Evolutionary conservation across 1,284 basidiomycete genomes (phyloP).

Genomic region (Rhodotorula sp.): DNA sequence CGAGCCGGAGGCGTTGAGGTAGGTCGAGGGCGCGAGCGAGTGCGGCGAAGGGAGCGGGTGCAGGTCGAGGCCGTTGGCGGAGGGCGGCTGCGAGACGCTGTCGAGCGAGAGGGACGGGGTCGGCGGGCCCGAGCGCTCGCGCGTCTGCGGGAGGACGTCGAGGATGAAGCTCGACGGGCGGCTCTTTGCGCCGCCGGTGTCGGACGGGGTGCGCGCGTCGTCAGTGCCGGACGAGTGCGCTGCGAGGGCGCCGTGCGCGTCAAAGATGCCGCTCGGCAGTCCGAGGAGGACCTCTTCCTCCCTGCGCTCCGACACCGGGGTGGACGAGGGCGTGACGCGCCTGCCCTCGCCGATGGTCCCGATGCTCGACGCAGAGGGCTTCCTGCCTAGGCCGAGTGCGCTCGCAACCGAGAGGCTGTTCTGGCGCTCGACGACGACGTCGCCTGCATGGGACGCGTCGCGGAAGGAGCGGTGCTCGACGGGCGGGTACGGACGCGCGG

Average conservation of each 20-base stretch:
- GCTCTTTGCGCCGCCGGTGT: conserved; percentile 16
- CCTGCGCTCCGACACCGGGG: background rate
- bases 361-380: conserved; percentile 1
- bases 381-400: conserved; percentile 20
- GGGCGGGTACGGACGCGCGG: conserved; percentile 17
- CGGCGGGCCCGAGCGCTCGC: conserved; percentile 23
- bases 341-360: conserved; percentile 34
- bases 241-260: conserved; percentile 9
- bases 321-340: conserved; percentile 5
- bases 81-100: conserved; percentile 21
- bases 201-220: background rate
- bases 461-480: conserved; percentile 31
- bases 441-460: conserved; percentile 22
- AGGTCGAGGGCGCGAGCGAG: conserved; percentile 23
- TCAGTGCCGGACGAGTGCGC: background rate
- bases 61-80: background rate
- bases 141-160: conserved; percentile 35
- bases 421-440: conserved; percentile 22
- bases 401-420: conserved; percentile 6
- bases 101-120: conserved; percentile 35
- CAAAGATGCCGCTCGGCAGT: conserved; percentile 17
- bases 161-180: conserved; percentile 41
- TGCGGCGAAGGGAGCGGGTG: conserved; percentile 23
- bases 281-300: conserved; percentile 20
- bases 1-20: conserved; percentile 12